Evolutionary conservation across 2,329 filamentous ascomycete genomes (phyloP), one percentile per base, ranked within the genome.

Genomic region (Talaromyces albobiverticillius): DNA sequence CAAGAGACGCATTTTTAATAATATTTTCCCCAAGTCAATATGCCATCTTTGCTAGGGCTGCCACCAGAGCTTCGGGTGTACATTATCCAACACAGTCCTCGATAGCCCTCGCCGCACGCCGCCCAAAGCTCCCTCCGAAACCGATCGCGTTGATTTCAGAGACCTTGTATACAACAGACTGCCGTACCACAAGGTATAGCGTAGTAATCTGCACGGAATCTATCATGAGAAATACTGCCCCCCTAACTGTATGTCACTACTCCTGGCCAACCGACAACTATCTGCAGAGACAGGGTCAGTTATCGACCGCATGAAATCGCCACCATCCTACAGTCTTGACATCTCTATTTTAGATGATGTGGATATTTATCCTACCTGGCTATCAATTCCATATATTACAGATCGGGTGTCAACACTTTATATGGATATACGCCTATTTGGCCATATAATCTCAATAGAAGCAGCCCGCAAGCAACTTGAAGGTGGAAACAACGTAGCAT

Each of bases 201-300:
- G n/a, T n/a, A n/a, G n/a, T n/a, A n/a, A n/a, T n/a, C n/a, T n/a
- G n/a, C n/a, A n/a, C n/a, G n/a, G n/a, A n/a, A n/a, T n/a, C n/a
- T n/a, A n/a, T n/a, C n/a, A n/a, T n/a, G n/a, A n/a, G n/a, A n/a
- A n/a, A n/a, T n/a, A n/a, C n/a, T n/a, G n/a, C n/a, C n/a, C n/a
- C n/a, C n/a, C 50, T 23, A 52, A 20, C 10, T 45, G 40, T 22
- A 6, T 46, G 20, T 6, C 50, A n/a, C 41, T 52, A n/a, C 50
- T 52, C 20, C 38, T 46, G 26, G 22, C 32, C 0, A 36, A 52
- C 10, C 40, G n/a, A 4, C 50, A 38, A 38, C 25, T 46, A 16
- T 52, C 41, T 32, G 18, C 9, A 4, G 50, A 52, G 41, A 46
- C 41, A 22, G 26, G 18, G 29, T 18, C 26, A 9, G 40, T 46